Evolutionary conservation across 2,329 filamentous ascomycete species (phyloP), one percentile per base, ranked within the genome.

Genomic region (Arachnopeziza araneosa): DNA sequence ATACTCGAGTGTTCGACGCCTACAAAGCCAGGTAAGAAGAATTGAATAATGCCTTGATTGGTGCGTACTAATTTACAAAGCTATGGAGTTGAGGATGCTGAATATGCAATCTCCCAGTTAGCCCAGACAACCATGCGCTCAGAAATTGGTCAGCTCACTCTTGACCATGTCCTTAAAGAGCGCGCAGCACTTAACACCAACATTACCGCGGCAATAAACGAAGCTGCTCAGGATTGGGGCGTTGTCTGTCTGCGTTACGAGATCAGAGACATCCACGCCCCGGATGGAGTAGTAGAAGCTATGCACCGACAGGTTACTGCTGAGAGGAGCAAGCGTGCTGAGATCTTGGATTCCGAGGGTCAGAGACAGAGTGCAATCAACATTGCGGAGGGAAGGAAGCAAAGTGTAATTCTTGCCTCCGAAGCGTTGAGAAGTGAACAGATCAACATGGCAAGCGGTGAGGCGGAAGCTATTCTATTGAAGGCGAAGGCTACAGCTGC

Each of bases 301-400:
- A 99, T 99, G 95, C 95, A 99, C 79, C 85, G 95, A 65, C 93
- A 98, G 75, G 95, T 99, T 55, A 98, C 95, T 0, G 95, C 95
- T 21, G 95, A 99, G 79, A 89, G 95, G 50, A 96, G 90, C 71
- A 99, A 99, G 83, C 89, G 95, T 65, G 95, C 95, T 59, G 95
- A 99, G 78, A 99, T 99, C 70, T 82, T 99, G 54, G 95, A 99
- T 61, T 96, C 91, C 0, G 95, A 99, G 73, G 95, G 95, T 77
- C 95, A 99, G 77, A 83, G 95, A 64, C 95, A 99, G 78, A 93
- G 88, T 70, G 95, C 95, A 49, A 99, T 99, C 83, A 99, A 99
- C 76, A 97, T 99, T 67, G 95, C 95, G 59, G 95, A 99, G 80
- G 95, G 95, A 75, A 86, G 88, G 76, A 99, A 99, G 80, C 95